Base-by-base conservation (phyloP, 257 asterid genomes). In the Eustoma russellianum region DNA sequence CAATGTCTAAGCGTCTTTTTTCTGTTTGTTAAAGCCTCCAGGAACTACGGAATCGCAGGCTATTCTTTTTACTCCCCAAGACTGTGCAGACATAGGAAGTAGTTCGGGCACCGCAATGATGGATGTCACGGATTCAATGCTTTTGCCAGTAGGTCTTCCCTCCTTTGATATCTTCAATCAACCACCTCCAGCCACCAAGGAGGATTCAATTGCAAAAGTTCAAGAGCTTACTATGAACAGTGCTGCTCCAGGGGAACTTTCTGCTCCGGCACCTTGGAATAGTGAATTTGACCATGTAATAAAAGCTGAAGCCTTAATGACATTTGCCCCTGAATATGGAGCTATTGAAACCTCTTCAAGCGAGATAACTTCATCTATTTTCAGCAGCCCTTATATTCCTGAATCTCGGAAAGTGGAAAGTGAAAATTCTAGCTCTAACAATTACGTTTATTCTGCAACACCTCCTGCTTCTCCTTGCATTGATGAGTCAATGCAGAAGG, bases 291-390 rank as follows among this genome's bases (percentile, higher is more conserved):
- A 92, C 74, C 88, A 92, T 66, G 78, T 92, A 64, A 69, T 88
- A 50, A 85, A 92, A 79, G 95, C 90, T 53, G 99, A 92, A 74
- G 99, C 97, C 16, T 65, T 85, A 65, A 79, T 92, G 88, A 83
- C 99, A 64, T 92, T 92, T 72, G 97, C 99, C 61, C 91, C 94
- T 13, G 95, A 92, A 70, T 92, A 83, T 65, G 94, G 97, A 56
- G 95, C 93, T 53, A 94, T 92, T 63, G 86, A 92, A 75, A 72
- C 95, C 75, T 70, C 86, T 57, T 67, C 71, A 66, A 72, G 69
- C 69, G 95, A 82, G 74, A 61, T 65, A 35, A 66, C 94, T 51
- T 76, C 91, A 1, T 77, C 71, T n/a, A 78, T 88, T 52, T 83
- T 92, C 65, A 80, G 73, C 68, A 92, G 88, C 66, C 99, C 99